Percentiles rank a stretch among this genome's conserved stretches.
Evolutionary conservation across 306 rosid species (phyloP).

Genomic region (Trifolium fragiferum): DNA sequence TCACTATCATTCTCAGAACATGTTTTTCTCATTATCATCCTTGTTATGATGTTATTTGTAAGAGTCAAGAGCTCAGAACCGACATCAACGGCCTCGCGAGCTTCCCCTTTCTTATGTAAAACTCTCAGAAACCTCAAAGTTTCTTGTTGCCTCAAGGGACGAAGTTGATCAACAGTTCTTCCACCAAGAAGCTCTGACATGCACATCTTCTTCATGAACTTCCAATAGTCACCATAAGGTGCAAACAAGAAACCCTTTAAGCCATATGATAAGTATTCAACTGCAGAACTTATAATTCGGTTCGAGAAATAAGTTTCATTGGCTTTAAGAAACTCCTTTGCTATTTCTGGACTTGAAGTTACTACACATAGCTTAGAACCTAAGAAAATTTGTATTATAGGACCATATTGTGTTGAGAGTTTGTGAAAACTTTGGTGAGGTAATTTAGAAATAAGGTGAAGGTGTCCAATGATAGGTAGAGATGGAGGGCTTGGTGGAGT

Average conservation of each 20-base stretch:
- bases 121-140: constrained; percentile 34
- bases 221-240: constrained; percentile 58
- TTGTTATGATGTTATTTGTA: constrained; percentile 49
- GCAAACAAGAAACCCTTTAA: constrained; percentile 44
- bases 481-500: constrained; percentile 54
- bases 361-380: constrained; percentile 39
- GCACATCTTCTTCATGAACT: constrained; percentile 62
- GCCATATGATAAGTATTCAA: constrained; percentile 30
- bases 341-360: constrained; percentile 52
- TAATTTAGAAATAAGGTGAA: neutral
- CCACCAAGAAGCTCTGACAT: constrained; percentile 67
- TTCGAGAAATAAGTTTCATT: constrained; percentile 53
- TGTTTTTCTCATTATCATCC: constrained; percentile 55
- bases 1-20: constrained; percentile 45
- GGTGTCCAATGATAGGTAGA: constrained; percentile 48
- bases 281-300: constrained; percentile 13
- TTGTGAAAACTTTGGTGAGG: neutral
- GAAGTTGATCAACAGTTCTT: constrained; percentile 48
- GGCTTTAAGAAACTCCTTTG: constrained; percentile 56
- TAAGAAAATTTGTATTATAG: neutral
- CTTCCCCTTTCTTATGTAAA: constrained; percentile 40
- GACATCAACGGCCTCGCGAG: constrained; percentile 46
- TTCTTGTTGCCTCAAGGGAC: constrained; percentile 57
- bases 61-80: constrained; percentile 51
- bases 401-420: neutral